Evolutionary conservation across 2,329 filamentous ascomycete species (phyloP).

Genomic region (Cercospora sp.): DNA sequence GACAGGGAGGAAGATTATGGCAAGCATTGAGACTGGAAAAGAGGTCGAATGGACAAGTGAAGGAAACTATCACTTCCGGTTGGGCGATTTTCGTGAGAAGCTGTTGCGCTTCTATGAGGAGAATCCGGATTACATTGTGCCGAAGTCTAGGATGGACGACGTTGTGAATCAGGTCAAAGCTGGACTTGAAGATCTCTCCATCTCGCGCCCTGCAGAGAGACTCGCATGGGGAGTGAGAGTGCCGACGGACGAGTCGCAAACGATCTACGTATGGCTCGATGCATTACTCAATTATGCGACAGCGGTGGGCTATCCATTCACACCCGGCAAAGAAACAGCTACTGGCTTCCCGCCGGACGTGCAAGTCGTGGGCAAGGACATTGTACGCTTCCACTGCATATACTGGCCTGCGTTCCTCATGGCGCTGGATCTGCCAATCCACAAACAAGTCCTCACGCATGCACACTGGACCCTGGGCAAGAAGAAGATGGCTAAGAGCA

Average conservation of each 20-base stretch:
- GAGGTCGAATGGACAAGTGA: constrained; percentile 95
- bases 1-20: constrained; percentile 81
- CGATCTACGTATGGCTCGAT: constrained; percentile 98
- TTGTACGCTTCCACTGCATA: constrained; percentile 90
- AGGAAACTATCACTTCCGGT: constrained; percentile 88
- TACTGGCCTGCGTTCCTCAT: constrained; percentile 98
- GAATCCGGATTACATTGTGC: constrained; percentile 77
- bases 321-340: constrained; percentile 61
- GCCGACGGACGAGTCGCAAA: constrained; percentile 79
- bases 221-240: constrained; percentile 87
- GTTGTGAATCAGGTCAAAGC: constrained; percentile 74
- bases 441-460: constrained; percentile 80
- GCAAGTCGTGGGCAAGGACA: constrained; percentile 95
- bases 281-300: constrained; percentile 93
- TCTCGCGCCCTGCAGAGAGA: constrained; percentile 77
- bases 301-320: constrained; percentile 80
- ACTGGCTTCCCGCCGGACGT: constrained; percentile 86
- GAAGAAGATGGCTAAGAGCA: constrained; percentile 94
- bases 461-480: constrained; percentile 93
- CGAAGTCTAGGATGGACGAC: constrained; percentile 70
- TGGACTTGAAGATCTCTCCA: constrained; percentile 81
- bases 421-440: constrained; percentile 76
- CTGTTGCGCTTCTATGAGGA: constrained; percentile 76
- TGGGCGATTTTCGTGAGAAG: constrained; percentile 77
- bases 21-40: constrained; percentile 76